phyloP scores from a whole-genome alignment of 1,284 basidiomycete genomes.

The Boletellus sp. region DNA sequence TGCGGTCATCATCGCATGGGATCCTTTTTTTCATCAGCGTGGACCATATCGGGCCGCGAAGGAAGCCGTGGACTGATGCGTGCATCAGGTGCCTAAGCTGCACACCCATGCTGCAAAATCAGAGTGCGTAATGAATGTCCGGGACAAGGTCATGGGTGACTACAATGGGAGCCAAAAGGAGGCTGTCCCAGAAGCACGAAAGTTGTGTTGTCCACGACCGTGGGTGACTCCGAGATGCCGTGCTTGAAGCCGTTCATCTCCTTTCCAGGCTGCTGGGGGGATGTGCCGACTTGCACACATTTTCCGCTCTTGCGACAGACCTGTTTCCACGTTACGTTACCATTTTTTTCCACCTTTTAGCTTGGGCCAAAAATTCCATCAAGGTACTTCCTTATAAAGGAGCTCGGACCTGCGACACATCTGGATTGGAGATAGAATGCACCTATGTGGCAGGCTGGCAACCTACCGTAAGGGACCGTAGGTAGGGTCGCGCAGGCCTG shows the following conservation, averaged over 20 bases:
- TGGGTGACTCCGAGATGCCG: slow-evolving; percentile 8
- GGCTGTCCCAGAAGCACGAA: slow-evolving; percentile 30
- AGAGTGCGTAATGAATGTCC: slow-evolving; percentile 10
- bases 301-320: slow-evolving; percentile 17
- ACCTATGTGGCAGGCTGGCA: slow-evolving; percentile 10
- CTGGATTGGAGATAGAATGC: slow-evolving; percentile 21
- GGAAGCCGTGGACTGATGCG: slow-evolving; percentile 16
- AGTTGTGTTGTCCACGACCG: slow-evolving; percentile 4
- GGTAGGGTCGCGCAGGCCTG: slow-evolving; percentile 5
- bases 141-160: slow-evolving; percentile 4
- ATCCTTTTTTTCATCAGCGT: neutral
- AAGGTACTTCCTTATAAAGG: slow-evolving; percentile 12
- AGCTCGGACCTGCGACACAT: slow-evolving; percentile 7
- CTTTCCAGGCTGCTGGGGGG: slow-evolving; percentile 10
- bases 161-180: slow-evolving; percentile 9
- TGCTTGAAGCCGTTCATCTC: slow-evolving; percentile 13
- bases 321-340: slow-evolving; percentile 28
- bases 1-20: slow-evolving; percentile 7
- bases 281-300: slow-evolving; percentile 7
- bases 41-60: slow-evolving; percentile 9
- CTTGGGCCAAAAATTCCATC: slow-evolving; percentile 13
- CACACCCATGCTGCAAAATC: slow-evolving; percentile 6
- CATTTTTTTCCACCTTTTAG: slow-evolving; percentile 4
- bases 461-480: slow-evolving; percentile 22
- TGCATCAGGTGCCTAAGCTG: slow-evolving; percentile 18